Evolutionary conservation across 2,329 filamentous ascomycete genomes (phyloP).

Genomic region (Colletotrichum horii): DNA sequence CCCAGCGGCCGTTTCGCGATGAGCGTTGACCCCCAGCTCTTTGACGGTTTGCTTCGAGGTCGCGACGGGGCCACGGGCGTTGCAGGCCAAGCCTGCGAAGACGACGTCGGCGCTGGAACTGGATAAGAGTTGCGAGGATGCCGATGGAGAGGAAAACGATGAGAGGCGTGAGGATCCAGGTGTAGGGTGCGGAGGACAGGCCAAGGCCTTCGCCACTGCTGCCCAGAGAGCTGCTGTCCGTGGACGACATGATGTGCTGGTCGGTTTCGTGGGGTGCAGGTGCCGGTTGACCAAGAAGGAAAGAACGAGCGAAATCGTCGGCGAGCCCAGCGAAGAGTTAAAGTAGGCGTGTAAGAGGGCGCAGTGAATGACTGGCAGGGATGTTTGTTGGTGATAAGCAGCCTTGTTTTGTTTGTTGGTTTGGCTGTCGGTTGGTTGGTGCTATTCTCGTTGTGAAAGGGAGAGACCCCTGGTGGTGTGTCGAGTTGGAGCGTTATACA

Average conservation of each 20-base stretch:
- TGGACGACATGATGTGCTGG: conserved; percentile 7
- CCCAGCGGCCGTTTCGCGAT: conserved; percentile 15
- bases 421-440: neutral
- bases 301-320: neutral
- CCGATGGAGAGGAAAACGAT: conserved; percentile 47
- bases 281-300: neutral
- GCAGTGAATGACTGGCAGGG: neutral
- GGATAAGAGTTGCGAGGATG: conserved; percentile 43
- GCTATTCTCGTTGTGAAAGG: conserved; percentile 3
- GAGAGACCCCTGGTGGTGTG: neutral
- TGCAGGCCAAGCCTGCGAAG: conserved; percentile 24
- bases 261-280: neutral
- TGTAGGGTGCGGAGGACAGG: conserved; percentile 56
- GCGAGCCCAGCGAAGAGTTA: neutral
- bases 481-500: neutral
- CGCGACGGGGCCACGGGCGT: conserved; percentile 26
- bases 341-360: neutral
- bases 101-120: conserved; percentile 45
- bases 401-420: neutral
- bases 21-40: conserved; percentile 7
- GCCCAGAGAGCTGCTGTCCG: neutral
- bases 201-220: neutral
- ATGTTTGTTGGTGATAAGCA: neutral
- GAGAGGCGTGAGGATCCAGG: conserved; percentile 60
- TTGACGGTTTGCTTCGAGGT: conserved; percentile 14